Percentiles rank a stretch among this genome's conserved stretches.
phyloP scores from a whole-genome alignment of 805 yeast genomes.

The Candida insectalens region DNA sequence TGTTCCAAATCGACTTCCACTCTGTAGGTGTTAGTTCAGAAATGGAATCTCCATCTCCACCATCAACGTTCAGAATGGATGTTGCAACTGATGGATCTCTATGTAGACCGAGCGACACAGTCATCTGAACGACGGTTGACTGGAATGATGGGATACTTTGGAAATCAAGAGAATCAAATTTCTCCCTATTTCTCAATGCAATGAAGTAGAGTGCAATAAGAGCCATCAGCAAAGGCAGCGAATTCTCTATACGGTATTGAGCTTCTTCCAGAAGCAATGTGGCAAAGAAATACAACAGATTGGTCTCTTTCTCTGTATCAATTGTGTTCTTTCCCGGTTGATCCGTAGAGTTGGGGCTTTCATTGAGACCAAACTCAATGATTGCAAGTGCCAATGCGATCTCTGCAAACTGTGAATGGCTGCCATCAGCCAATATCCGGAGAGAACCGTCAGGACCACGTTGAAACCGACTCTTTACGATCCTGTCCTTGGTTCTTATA shows the following conservation, averaged over 20 bases:
- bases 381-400: conserved; percentile 14
- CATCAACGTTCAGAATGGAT: not conserved
- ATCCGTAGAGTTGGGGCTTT: conserved; percentile 2
- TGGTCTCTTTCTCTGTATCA: conserved; percentile 9
- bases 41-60: not conserved
- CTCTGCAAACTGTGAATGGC: conserved; percentile 11
- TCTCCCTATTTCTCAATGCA: conserved; percentile 9
- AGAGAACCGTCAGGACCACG: conserved; percentile 4
- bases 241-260: conserved; percentile 6
- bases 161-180: conserved; percentile 11
- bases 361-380: conserved; percentile 8
- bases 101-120: conserved; percentile 14
- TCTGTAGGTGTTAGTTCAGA: conserved; percentile 8
- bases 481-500: conserved; percentile 3
- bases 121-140: conserved; percentile 14
- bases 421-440: conserved; percentile 6
- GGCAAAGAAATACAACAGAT: conserved; percentile 11
- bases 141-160: conserved; percentile 10
- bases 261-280: conserved; percentile 11
- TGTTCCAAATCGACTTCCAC: conserved; percentile 10
- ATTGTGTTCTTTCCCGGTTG: not conserved
- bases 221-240: conserved; percentile 12
- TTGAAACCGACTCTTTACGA: conserved; percentile 7
- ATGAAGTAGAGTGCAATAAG: conserved; percentile 12
- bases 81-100: conserved; percentile 3